phyloP scores from a whole-genome alignment of 1,284 basidiomycete genomes.

The Ceratorhiza oryzae-sativae region DNA sequence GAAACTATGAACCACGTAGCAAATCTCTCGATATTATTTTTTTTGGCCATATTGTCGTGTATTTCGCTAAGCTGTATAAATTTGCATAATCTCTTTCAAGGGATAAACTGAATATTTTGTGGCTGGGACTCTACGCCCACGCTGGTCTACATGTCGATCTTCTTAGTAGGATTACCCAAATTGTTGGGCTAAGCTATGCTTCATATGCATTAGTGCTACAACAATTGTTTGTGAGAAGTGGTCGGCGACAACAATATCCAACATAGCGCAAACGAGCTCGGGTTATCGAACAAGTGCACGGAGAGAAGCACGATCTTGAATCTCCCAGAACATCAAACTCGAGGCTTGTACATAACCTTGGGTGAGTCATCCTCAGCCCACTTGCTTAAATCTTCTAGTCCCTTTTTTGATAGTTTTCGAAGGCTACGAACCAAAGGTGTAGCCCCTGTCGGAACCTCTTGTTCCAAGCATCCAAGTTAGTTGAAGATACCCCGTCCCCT shows the following conservation, averaged over 20 bases:
- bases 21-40: slow-evolving; percentile 8
- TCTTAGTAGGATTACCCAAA: too few species aligned
- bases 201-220: neutral
- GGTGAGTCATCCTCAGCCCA: slow-evolving; percentile 29
- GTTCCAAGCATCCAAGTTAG: slow-evolving; percentile 21
- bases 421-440: slow-evolving; percentile 27
- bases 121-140: too few species aligned
- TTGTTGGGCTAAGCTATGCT: neutral
- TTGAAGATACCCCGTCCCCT: neutral
- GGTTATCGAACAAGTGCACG: too few species aligned
- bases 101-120: too few species aligned
- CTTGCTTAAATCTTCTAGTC: slow-evolving; percentile 22
- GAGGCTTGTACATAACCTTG: slow-evolving; percentile 34
- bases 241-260: neutral
- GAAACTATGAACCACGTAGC: slow-evolving; percentile 29
- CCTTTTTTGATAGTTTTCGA: slow-evolving; percentile 27
- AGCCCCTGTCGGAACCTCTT: slow-evolving; percentile 30
- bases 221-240: neutral
- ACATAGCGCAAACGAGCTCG: neutral
- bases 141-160: too few species aligned
- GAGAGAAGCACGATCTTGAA: too few species aligned
- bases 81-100: neutral
- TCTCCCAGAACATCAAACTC: neutral
- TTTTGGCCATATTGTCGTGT: neutral
- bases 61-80: neutral